Evolutionary conservation across 2,329 filamentous ascomycete genomes (phyloP), one percentile per base, ranked within the genome.

Genomic region (Stagonosporopsis vannaccii): DNA sequence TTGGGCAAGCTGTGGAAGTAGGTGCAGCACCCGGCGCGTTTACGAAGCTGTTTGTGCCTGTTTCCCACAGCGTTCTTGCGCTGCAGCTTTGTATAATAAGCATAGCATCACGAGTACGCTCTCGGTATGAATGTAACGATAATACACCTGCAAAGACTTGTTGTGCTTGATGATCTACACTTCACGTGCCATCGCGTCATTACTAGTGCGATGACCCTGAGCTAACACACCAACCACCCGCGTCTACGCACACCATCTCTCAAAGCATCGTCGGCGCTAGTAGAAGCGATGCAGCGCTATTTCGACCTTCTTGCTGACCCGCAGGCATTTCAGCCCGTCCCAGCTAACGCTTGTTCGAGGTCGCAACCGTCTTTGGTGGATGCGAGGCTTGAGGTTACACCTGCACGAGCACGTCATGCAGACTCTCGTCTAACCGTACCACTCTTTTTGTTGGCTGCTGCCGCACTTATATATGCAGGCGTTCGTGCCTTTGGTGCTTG

Each of bases 1-100:
- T 82, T 96, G 71, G 90, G 89, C 75, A 96, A 96, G 81, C 82
- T 96, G 72, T 96, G 87, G 87, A 91, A 91, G 83, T 91, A 84
- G 57, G 25, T 37, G 13, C 35, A 6, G 3, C 39, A 30, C 17
- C 13, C 5, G 13, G 30, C n/a, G 23, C 15, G 19, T n/a, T 6
- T 20, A 45, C 33, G 17, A 30, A 8, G 36, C 36, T 50, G 28
- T 28, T 51, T 22, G 28, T 19, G 39, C 35, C 44, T 54, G 30
- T 36, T 37, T 47, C 44, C 25, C 37, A 1, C 15, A 53, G 48
- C 33, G 22, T 17, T 23, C 40, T 49, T 39, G 44, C 39, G 30
- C 30, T 32, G 33, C 58, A 37, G 45, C 40, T 45, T 55, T 64
- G 55, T 65, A 60, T 45, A 60, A 51, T 49, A 56, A 49, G 54